Percentiles rank a stretch among this genome's conserved stretches.
phyloP scores from a whole-genome alignment of 1,284 basidiomycete species.

The Cryptococcus sp. region DNA sequence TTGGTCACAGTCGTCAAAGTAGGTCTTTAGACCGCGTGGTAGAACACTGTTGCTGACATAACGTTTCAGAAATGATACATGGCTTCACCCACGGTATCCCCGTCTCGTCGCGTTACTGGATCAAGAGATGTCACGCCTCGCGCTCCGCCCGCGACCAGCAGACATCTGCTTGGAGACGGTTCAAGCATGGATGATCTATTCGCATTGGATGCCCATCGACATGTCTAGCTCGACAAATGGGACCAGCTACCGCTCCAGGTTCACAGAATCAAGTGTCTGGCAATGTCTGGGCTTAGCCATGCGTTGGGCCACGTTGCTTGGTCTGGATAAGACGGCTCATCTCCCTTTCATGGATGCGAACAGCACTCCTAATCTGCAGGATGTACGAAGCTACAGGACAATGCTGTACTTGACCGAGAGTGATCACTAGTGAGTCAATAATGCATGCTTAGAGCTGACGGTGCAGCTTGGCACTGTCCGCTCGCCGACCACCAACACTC shows the following conservation, averaged over 20 bases:
- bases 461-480: conserved; percentile 22
- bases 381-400: conserved; percentile 17
- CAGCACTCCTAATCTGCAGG: not conserved
- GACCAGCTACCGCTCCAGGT: conserved; percentile 15
- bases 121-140: conserved; percentile 20
- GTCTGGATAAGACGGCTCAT: conserved; percentile 18
- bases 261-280: conserved; percentile 23
- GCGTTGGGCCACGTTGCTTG: conserved; percentile 22
- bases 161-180: conserved; percentile 23
- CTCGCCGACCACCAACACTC: conserved; percentile 16
- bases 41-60: not conserved
- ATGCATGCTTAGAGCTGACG: not conserved
- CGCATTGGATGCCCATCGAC: conserved; percentile 30
- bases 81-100: conserved; percentile 25
- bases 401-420: conserved; percentile 28
- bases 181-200: conserved; percentile 25
- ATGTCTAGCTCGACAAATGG: not conserved
- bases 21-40: not conserved
- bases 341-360: conserved; percentile 8
- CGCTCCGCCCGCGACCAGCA: conserved; percentile 14
- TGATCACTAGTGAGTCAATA: conserved; percentile 25
- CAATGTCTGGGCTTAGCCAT: conserved; percentile 25
- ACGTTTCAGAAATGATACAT: conserved; percentile 9
- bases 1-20: conserved; percentile 19
- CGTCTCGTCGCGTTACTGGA: conserved; percentile 18